Conservation (phyloP, 768 basidiomycete genomes). For the Boletus sensibilis region DNA sequence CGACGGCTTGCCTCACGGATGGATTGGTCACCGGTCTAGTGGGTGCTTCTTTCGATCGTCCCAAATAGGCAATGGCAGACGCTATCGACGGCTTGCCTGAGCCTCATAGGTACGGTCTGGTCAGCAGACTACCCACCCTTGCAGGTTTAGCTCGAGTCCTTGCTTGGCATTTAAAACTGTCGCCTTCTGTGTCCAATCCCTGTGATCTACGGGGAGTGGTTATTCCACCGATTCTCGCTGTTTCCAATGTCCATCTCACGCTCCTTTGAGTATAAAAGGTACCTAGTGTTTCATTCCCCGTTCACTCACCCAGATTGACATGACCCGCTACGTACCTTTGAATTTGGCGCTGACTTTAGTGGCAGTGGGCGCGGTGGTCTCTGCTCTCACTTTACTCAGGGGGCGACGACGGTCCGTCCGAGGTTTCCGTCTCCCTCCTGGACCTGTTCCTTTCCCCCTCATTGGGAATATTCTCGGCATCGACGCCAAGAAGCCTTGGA, state of each 20-base stretch:
- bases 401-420: not conserved
- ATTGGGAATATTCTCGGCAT: constrained; percentile 20
- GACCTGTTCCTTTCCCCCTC: constrained; percentile 17
- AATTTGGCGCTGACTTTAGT: not conserved
- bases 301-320: not conserved
- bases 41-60: too few species aligned
- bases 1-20: too few species aligned
- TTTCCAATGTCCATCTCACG: not conserved
- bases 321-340: too few species aligned
- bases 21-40: too few species aligned
- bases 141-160: not conserved
- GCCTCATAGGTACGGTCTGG: too few species aligned
- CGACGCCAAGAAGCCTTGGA: constrained; percentile 18
- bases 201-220: not conserved
- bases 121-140: too few species aligned
- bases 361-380: not conserved
- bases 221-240: not conserved
- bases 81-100: too few species aligned
- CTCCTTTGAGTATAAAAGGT: not conserved
- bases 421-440: constrained; percentile 15
- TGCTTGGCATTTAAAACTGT: not conserved
- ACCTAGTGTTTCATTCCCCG: not conserved
- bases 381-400: not conserved
- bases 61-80: too few species aligned
- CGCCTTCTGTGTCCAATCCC: not conserved